Base-by-base conservation (phyloP, 495 filamentous ascomycete genomes). In the Penicillium samsonianum region DNA sequence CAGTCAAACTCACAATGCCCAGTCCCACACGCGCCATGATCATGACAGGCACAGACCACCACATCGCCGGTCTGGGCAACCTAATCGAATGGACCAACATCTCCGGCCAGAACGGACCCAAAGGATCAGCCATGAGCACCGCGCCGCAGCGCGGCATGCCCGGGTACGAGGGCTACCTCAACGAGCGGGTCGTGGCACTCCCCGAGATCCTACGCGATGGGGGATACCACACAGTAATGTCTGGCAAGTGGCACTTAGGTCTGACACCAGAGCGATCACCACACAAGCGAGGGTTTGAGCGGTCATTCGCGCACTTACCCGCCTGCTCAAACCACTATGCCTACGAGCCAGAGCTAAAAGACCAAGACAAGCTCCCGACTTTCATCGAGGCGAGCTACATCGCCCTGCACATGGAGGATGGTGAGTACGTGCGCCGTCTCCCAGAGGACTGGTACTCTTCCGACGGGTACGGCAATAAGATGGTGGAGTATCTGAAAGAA, bases 161-260 rank as follows among this genome's bases (percentile, higher is more conserved):
- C 1, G 84, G 84, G 0, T 85, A 87, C 63, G 85, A 87, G 66
- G 84, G 84, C 3, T 87, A 86, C 56, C 75, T 88, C 28, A 86
- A 88, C 53, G 81, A 85, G 44, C 68, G 75, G 6, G 84, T 88
- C 22, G 85, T 78, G 0, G 78, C 85, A 5, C 72, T 88, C 4
- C 84, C 85, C 8, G 84, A 88, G 64, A 46, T 87, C 14, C 74
- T 88, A 4, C 75, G 74, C 9, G 85, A 88, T 60, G 78, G 73
- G 1, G 85, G 85, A 23, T 88, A 88, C 59, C 75, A 78, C 55
- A 87, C 85, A 12, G 45, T 86, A 11, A 84, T 87, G 80, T 75
- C 79, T 5, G 84, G 84, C 1, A 87, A 87, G 65, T 87, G 83
- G 82, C 73, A 75, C 65, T 58, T 76, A 19, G 76, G 76, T 1